Evolutionary conservation across 192 early-diverging fungal species (phyloP).

Genomic region (Podila clonocystis): DNA sequence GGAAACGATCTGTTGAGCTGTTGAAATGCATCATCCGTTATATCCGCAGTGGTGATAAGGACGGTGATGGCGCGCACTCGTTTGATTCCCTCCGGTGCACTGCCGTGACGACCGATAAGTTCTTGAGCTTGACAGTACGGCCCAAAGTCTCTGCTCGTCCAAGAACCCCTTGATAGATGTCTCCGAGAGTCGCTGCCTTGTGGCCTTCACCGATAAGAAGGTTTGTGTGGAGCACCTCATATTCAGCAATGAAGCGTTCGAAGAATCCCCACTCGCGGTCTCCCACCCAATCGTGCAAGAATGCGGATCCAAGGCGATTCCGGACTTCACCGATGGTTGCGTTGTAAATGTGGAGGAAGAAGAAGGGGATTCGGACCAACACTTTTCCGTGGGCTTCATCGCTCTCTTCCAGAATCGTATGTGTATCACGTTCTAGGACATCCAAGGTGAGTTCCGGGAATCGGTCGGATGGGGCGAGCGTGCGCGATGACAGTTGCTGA

Average conservation of each 20-base stretch:
- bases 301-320: conserved; percentile 6
- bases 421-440: conserved; percentile 7
- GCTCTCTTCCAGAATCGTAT: conserved; percentile 7
- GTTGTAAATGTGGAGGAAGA: conserved; percentile 21
- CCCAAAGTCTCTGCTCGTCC: conserved; percentile 22
- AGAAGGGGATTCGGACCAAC: conserved; percentile 12
- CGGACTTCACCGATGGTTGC: neutral
- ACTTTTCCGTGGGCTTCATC: neutral
- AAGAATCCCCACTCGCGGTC: conserved; percentile 13
- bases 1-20: too few species aligned
- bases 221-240: conserved; percentile 16
- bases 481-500: neutral
- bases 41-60: too few species aligned
- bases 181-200: neutral
- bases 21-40: too few species aligned
- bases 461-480: neutral
- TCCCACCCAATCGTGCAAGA: conserved; percentile 8
- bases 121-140: conserved; percentile 25
- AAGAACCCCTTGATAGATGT: conserved; percentile 15
- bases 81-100: too few species aligned
- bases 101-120: conserved; percentile 5
- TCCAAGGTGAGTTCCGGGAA: conserved; percentile 14
- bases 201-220: conserved; percentile 16
- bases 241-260: conserved; percentile 5
- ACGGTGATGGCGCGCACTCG: too few species aligned